Percentiles rank a stretch among this genome's conserved stretches.
phyloP scores from a whole-genome alignment of 352 stramenopile genomes.

The Globisporangium sylvaticum region DNA sequence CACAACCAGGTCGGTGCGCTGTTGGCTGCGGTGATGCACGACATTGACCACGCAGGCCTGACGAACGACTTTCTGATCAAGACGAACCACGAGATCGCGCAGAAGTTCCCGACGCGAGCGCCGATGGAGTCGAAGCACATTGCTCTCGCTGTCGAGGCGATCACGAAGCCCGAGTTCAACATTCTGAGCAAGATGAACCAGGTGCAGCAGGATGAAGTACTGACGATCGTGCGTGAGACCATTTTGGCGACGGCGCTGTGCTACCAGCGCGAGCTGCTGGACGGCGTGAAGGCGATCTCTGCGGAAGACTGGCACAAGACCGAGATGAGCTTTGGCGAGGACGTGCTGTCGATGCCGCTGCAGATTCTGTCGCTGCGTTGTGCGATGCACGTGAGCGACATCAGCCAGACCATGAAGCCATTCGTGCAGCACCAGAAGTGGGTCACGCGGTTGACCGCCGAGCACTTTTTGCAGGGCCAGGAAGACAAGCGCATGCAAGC shows the following conservation, averaged over 20 bases:
- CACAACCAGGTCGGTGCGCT: slow-evolving; percentile 73
- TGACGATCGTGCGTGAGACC: slow-evolving; percentile 54
- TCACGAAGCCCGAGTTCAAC: slow-evolving; percentile 44
- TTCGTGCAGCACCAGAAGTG: slow-evolving; percentile 72
- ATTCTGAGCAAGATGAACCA: slow-evolving; percentile 52
- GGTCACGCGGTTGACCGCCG: slow-evolving; percentile 66
- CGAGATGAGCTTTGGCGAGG: slow-evolving; percentile 16
- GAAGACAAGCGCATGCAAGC: slow-evolving; percentile 41
- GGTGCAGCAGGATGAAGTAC: slow-evolving; percentile 45
- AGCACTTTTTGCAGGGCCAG: slow-evolving; percentile 69
- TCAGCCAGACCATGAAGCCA: slow-evolving; percentile 83
- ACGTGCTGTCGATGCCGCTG: slow-evolving; percentile 38
- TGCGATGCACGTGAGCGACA: slow-evolving; percentile 80
- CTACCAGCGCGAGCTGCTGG: slow-evolving; percentile 73
- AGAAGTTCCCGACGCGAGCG: slow-evolving; percentile 47
- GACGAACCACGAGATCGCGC: slow-evolving; percentile 62
- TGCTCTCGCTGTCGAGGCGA: slow-evolving; percentile 47
- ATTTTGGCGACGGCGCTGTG: slow-evolving; percentile 76
- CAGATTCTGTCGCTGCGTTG: slow-evolving; percentile 53
- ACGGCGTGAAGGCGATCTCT: slow-evolving; percentile 39
- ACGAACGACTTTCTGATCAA: slow-evolving; percentile 81
- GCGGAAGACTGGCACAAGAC: slow-evolving; percentile 37
- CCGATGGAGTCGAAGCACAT: slow-evolving; percentile 82
- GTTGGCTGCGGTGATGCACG: slow-evolving; percentile 77
- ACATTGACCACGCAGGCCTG: slow-evolving; percentile 74